Conservation (phyloP, 495 filamentous ascomycete genomes). For the Penicillium angulare region DNA sequence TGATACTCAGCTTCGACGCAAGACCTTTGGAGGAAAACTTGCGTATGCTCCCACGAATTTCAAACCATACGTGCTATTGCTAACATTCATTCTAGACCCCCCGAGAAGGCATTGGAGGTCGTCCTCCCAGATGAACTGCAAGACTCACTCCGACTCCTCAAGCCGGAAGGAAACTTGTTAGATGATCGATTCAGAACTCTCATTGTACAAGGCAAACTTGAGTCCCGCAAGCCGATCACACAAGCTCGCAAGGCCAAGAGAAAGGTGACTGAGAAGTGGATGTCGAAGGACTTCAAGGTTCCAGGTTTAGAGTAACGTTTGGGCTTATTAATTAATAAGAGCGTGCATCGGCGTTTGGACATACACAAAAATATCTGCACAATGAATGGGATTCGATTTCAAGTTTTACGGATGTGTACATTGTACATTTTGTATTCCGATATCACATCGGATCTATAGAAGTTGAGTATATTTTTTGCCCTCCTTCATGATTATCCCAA, state of each 20-base stretch:
- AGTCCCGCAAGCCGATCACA: conserved; percentile 70
- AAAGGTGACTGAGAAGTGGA: conserved; percentile 90
- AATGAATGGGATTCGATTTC: conserved; percentile 3
- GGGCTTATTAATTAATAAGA: conserved; percentile 16
- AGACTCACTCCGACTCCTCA: conserved; percentile 82
- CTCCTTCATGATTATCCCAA: too few species aligned
- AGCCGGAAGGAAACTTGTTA: conserved; percentile 91
- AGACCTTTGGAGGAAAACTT: conserved; percentile 69
- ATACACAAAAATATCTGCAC: conserved; percentile 20
- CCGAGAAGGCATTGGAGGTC: conserved; percentile 78
- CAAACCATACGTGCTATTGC: conserved; percentile 7
- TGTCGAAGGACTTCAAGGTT: conserved; percentile 87
- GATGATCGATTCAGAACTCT: conserved; percentile 89
- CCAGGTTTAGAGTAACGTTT: conserved; percentile 34
- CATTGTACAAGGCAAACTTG: conserved; percentile 83
- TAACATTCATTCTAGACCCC: conserved; percentile 52
- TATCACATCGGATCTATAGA: too few species aligned
- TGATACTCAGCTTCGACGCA: conserved; percentile 62
- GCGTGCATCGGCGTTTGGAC: conserved; percentile 30
- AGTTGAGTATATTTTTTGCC: too few species aligned
- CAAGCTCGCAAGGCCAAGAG: conserved; percentile 77
- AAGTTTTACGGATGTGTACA: not conserved
- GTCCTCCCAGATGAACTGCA: conserved; percentile 91
- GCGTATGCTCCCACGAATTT: conserved; percentile 39
- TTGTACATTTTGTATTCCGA: too few species aligned